Percentiles rank a stretch among this genome's conserved stretches.
These are phyloP conservation scores for Earliella scabrosa DNA, from an alignment of 1,284 basidiomycete species.

Conservation along the genomic window DNA sequence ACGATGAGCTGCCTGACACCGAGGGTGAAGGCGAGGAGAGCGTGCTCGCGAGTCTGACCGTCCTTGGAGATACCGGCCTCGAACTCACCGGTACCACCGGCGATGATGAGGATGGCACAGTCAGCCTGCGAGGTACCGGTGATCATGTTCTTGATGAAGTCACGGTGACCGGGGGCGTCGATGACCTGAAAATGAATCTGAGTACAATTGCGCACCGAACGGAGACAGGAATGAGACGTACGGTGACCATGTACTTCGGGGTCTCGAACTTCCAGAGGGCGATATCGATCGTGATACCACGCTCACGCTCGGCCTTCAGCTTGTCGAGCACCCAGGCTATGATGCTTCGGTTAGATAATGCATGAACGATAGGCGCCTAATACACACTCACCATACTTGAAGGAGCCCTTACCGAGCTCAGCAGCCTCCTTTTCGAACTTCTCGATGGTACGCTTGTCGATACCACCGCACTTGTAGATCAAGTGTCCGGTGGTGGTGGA, in stretches of 20 bases:
- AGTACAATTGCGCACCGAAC: conserved; percentile 8
- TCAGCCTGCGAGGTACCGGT: conserved; percentile 99
- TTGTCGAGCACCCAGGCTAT: conserved; percentile 99
- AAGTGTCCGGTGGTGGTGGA: conserved; percentile 99
- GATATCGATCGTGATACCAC: conserved; percentile 99
- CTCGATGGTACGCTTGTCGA: conserved; percentile 99
- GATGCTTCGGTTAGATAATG: neutral
- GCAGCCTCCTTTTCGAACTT: conserved; percentile 99
- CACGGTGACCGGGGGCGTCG: conserved; percentile 99
- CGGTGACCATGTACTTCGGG: conserved; percentile 89
- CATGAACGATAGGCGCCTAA: conserved; percentile 28
- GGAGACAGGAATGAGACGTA: conserved; percentile 45
- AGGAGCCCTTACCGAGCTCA: conserved; percentile 99
- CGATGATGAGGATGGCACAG: conserved; percentile 99
- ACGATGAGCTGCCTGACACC: conserved; percentile 99
- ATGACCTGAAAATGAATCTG: conserved; percentile 67
- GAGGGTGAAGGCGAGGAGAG: conserved; percentile 99
- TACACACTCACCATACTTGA: conserved; percentile 87
- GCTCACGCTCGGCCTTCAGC: conserved; percentile 99
- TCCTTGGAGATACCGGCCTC: conserved; percentile 99
- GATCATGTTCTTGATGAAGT: conserved; percentile 99
- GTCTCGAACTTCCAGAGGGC: conserved; percentile 99
- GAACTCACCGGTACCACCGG: conserved; percentile 99
- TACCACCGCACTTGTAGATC: conserved; percentile 99
- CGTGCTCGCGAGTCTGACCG: conserved; percentile 99